phyloP scores from a whole-genome alignment of 345 rosid genomes.

The Luvunga scandens region DNA sequence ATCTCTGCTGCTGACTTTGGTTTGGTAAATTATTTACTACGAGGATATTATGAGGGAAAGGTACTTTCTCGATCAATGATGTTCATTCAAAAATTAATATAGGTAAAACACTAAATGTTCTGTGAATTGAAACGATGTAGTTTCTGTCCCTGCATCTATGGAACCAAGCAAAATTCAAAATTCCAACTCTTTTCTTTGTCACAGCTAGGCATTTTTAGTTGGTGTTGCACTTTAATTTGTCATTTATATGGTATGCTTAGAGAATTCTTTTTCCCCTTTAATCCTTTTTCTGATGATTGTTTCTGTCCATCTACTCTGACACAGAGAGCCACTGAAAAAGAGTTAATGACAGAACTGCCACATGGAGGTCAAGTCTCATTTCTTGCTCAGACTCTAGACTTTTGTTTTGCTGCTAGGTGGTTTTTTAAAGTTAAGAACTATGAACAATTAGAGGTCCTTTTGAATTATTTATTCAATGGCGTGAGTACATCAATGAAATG shows the following conservation, averaged over 20 bases:
- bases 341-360: slow-evolving; percentile 37
- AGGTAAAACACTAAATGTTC: neutral
- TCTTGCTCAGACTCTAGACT: neutral
- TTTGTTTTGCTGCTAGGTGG: neutral
- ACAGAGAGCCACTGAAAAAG: slow-evolving; percentile 64
- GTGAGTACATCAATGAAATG: neutral
- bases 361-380: slow-evolving; percentile 37
- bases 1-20: slow-evolving; percentile 70
- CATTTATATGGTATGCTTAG: neutral
- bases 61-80: slow-evolving; percentile 24
- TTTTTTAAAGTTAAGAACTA: neutral
- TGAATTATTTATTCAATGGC: too few relatives aligned
- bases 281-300: neutral
- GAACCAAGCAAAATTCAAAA: neutral
- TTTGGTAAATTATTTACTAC: slow-evolving; percentile 37
- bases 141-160: neutral
- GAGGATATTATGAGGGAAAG: slow-evolving; percentile 65
- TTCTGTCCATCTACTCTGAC: slow-evolving; percentile 6
- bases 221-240: neutral
- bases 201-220: neutral
- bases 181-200: neutral
- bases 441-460: neutral
- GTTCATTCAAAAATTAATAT: neutral
- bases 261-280: neutral
- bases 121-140: neutral